A percentile compares a stretch with the other conserved stretches of the same genome.
Conservation (phyloP, 495 filamentous ascomycete species). For the Penicillium soppii region DNA sequence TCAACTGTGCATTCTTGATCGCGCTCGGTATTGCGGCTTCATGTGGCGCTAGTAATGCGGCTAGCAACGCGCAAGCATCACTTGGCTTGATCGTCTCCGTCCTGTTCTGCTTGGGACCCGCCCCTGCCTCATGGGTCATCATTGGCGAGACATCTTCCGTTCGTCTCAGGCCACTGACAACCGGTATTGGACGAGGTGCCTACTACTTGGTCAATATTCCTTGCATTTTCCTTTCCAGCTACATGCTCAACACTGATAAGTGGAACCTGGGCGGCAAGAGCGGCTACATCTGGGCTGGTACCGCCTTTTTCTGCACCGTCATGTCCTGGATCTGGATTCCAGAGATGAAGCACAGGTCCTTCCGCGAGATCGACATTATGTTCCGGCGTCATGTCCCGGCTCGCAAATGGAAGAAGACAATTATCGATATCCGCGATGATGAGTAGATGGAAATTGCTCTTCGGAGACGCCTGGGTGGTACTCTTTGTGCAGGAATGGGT, state of each 20-base stretch:
- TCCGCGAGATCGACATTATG: constrained; percentile 53
- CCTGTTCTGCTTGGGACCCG: constrained; percentile 51
- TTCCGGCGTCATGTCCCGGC: constrained; percentile 54
- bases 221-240: constrained; percentile 51
- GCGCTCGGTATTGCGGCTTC: constrained; percentile 51
- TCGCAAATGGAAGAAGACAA: constrained; percentile 53
- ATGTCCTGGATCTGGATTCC: constrained; percentile 59
- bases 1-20: constrained; percentile 36
- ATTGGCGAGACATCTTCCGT: constrained; percentile 59
- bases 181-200: constrained; percentile 51
- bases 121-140: constrained; percentile 55
- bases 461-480: constrained; percentile 13
- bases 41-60: constrained; percentile 27
- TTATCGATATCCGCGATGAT: constrained; percentile 51
- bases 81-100: constrained; percentile 57
- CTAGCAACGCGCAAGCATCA: constrained; percentile 48
- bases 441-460: constrained; percentile 44
- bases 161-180: constrained; percentile 57
- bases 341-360: constrained; percentile 52
- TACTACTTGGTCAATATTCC: constrained; percentile 56
- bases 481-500: too few species aligned
- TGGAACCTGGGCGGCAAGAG: constrained; percentile 51
- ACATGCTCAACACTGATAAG: constrained; percentile 48
- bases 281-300: constrained; percentile 51
- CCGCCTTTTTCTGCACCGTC: constrained; percentile 51